A percentile compares a stretch with the other conserved stretches of the same genome.
Evolutionary conservation across 78 protist species (phyloP).

Genomic region (Neovahlkampfia damariscottae): DNA sequence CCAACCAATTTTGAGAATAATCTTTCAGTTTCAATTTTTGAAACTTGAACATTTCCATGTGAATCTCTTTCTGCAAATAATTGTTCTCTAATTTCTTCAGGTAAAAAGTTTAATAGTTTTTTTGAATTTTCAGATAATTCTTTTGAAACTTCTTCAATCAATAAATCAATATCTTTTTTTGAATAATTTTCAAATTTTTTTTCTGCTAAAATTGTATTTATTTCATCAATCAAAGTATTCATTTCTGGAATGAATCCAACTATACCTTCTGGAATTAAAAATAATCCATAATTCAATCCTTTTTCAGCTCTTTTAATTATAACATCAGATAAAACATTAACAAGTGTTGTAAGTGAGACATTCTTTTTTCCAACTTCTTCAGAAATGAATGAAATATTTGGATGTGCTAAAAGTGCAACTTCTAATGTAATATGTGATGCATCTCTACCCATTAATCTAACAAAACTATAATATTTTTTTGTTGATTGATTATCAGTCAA

Average conservation of each 20-base stretch:
- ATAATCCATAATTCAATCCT: constrained; percentile 33
- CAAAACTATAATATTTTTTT: constrained; percentile 37
- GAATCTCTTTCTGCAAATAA: constrained; percentile 22
- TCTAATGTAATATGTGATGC: constrained; percentile 55
- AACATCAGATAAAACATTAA: constrained; percentile 13
- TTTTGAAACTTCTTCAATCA: constrained; percentile 4
- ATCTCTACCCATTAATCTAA: constrained; percentile 55
- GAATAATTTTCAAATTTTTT: too few species aligned
- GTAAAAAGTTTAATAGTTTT: constrained; percentile 15
- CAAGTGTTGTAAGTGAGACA: neutral
- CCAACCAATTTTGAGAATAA: constrained; percentile 1
- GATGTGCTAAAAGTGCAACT: constrained; percentile 36
- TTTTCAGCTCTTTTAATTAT: neutral
- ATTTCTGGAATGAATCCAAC: constrained; percentile 12
- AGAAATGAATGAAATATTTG: constrained; percentile 26
- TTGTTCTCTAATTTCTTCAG: neutral
- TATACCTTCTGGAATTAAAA: constrained; percentile 32
- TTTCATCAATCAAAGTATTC: constrained; percentile 9
- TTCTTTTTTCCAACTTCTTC: constrained; percentile 31
- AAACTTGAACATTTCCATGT: constrained; percentile 28
- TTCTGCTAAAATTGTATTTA: constrained; percentile 12
- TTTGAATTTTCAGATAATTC: neutral
- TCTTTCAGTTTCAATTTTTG: constrained; percentile 36
- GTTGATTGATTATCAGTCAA: constrained; percentile 19
- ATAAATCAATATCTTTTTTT: too few species aligned